Base-by-base conservation (phyloP, 768 basidiomycete species). In the Paxillus rubicundulus region DNA sequence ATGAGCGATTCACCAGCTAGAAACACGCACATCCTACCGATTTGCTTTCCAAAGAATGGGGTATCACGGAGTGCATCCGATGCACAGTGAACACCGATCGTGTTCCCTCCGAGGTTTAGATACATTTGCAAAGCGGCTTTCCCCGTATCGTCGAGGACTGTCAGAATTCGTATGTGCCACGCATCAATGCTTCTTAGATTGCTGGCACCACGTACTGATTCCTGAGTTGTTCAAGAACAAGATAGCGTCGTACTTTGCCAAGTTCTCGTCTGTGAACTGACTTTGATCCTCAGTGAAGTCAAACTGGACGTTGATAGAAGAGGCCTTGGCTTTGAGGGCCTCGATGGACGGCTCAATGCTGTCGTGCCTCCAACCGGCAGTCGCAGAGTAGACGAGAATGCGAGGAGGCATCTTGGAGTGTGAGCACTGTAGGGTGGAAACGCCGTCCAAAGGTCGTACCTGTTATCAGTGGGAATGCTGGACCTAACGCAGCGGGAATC, bases 321-420 rank as follows among this genome's bases (percentile, higher is more conserved):
- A 52, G 2, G 75, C 76, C 20, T 71, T 74, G 1, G 71, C 64
- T 50, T 77, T 76, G 37, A 90, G 67, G 0, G 78, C 79, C 39
- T 78, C 67, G 24, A 87, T 79, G 4, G 87, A 86, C 1, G 82
- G 80, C 0, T 87, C 87, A 50, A 90, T 90, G 3, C 84, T 86
- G 54, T 88, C 87, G 60, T 91, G 89, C 52, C 86, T 73, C 65
- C 78, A 91, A 5, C 76, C 79, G 6, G 68, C 63, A 1, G 85
- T 89, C 2, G 79, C 79, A 18, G 85, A 81, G 57, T 83, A 87
- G 16, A 84, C 78, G 32, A 87, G 72, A 9, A 89, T 64, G 41
- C 67, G 66, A 20, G 68, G 51, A n/a, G 69, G 49, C 67, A 69
- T 70, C 17, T 39, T 53, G 5, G 6, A 7, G 38, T 24, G 10